Evolutionary conservation across 257 asterid genomes (phyloP).

Genomic region (Paulownia fortunei): DNA sequence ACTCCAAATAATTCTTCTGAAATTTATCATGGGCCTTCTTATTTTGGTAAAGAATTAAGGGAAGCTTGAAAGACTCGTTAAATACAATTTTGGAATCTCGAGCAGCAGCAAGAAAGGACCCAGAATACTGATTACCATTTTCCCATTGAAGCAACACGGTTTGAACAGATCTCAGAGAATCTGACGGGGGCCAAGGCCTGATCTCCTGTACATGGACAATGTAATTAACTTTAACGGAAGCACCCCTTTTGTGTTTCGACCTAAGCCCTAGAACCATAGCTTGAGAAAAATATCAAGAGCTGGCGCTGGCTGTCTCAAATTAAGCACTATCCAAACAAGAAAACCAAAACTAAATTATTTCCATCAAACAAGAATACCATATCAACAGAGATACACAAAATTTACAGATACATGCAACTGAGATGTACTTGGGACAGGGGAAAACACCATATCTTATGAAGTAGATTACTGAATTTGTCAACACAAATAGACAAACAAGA

Average conservation of each 20-base stretch:
- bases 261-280: slow-evolving; percentile 91
- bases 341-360: slow-evolving; percentile 18
- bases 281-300: slow-evolving; percentile 32
- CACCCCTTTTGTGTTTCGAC: slow-evolving; percentile 62
- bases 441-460: slow-evolving; percentile 2
- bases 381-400: neutral
- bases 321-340: slow-evolving; percentile 33
- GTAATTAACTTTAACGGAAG: slow-evolving; percentile 60
- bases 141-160: slow-evolving; percentile 83
- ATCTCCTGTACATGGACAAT: slow-evolving; percentile 66
- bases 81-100: slow-evolving; percentile 57
- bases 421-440: neutral
- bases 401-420: neutral
- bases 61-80: slow-evolving; percentile 67
- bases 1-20: slow-evolving; percentile 74
- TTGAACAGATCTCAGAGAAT: slow-evolving; percentile 68
- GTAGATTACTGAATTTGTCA: slow-evolving; percentile 6
- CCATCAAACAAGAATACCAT: slow-evolving; percentile 14
- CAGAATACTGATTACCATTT: slow-evolving; percentile 66
- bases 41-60: slow-evolving; percentile 54
- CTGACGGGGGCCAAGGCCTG: slow-evolving; percentile 93
- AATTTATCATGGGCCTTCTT: slow-evolving; percentile 63
- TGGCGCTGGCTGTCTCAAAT: slow-evolving; percentile 21
- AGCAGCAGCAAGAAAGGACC: slow-evolving; percentile 55
- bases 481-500: neutral